Evolutionary conservation across 345 rosid species (phyloP).

Genomic region (Brassica incana): DNA sequence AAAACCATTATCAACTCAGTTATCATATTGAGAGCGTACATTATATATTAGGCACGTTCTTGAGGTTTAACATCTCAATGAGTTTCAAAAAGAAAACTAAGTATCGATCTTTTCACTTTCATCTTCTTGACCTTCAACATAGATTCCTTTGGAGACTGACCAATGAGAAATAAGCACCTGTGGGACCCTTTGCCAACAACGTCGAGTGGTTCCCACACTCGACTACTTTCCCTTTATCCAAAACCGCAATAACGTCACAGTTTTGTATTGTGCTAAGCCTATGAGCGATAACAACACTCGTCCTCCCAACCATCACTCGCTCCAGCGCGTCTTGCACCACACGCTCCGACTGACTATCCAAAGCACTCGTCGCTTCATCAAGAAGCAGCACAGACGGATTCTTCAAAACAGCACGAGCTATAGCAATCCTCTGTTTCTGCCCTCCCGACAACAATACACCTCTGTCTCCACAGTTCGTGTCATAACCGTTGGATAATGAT

Average conservation of each 20-base stretch:
- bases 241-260: neutral
- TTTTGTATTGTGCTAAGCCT: conserved; percentile 24
- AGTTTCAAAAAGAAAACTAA: neutral
- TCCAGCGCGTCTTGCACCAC: neutral
- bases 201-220: conserved; percentile 40
- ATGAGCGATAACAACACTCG: neutral
- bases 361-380: conserved; percentile 1
- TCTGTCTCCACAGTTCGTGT: conserved; percentile 56
- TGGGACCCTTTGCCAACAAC: neutral
- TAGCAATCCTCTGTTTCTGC: conserved; percentile 65
- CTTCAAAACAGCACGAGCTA: conserved; percentile 59
- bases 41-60: neutral
- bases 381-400: conserved; percentile 18
- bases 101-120: neutral
- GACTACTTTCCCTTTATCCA: neutral
- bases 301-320: conserved; percentile 1
- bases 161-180: conserved; percentile 6
- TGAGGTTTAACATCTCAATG: neutral
- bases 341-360: neutral
- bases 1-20: neutral
- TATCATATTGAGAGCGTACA: neutral
- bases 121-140: neutral
- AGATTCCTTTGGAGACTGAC: neutral
- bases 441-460: conserved; percentile 55
- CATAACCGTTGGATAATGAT: conserved; percentile 48